These are phyloP conservation scores for Sphaerulina musiva DNA, from an alignment of 2,329 filamentous ascomycete species.

Conservation along the genomic window DNA sequence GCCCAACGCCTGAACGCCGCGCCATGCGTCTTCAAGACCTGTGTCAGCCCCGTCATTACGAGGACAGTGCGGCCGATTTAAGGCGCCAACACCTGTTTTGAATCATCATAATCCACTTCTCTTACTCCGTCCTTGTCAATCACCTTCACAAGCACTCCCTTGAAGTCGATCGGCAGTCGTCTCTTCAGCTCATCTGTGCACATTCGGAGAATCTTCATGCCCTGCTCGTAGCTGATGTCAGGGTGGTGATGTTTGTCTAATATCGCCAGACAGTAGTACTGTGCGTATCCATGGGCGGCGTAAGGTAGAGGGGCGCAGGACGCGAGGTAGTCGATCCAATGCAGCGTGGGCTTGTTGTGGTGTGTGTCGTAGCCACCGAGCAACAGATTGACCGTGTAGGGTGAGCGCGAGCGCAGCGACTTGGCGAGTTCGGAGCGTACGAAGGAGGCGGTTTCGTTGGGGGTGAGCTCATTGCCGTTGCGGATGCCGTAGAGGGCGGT, in stretches of 20 bases:
- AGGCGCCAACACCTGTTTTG: conserved; percentile 30
- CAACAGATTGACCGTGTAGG: conserved; percentile 94
- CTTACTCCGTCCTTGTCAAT: conserved; percentile 89
- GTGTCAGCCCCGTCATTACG: too few species aligned
- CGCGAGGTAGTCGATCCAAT: conserved; percentile 28
- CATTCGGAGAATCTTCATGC: conserved; percentile 85
- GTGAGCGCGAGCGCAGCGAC: conserved; percentile 82
- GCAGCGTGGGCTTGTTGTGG: conserved; percentile 49
- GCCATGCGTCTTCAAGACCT: too few species aligned
- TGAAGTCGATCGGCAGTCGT: conserved; percentile 96
- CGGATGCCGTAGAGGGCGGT: conserved; percentile 98
- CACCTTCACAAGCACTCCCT: conserved; percentile 82
- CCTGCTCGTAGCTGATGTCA: conserved; percentile 80
- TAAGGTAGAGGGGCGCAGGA: conserved; percentile 64
- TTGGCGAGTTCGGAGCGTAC: conserved; percentile 88
- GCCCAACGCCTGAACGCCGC: too few species aligned
- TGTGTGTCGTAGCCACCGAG: conserved; percentile 91
- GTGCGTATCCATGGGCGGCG: conserved; percentile 94
- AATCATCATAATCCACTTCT: conserved; percentile 77
- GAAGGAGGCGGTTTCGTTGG: conserved; percentile 82
- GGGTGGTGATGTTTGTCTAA: conserved; percentile 98
- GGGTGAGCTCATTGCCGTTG: conserved; percentile 86
- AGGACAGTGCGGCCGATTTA: not conserved
- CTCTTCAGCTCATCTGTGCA: conserved; percentile 97
- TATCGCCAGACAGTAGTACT: conserved; percentile 98